These are phyloP conservation scores for Coemansia sp. DNA, from an alignment of 192 early-diverging fungal genomes.

Conservation along the genomic window DNA sequence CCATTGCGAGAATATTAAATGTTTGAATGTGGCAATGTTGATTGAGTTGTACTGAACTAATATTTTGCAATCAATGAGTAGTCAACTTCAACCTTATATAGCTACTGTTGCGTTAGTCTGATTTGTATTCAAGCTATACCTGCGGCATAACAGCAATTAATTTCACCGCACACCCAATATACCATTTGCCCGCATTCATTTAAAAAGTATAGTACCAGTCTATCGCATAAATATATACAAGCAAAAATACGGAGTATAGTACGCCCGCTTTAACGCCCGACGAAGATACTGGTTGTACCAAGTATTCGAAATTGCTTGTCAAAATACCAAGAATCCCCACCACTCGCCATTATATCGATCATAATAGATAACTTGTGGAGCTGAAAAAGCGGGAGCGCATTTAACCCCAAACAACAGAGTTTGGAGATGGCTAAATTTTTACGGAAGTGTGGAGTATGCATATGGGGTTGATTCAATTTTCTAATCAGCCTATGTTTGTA, in stretches of 20 bases:
- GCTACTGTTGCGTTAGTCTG: neutral
- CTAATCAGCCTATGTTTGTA: neutral
- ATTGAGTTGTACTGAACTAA: neutral
- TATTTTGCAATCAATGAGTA: neutral
- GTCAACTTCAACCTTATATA: neutral
- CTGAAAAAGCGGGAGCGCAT: neutral
- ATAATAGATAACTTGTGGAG: neutral
- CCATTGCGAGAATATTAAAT: conserved; percentile 7
- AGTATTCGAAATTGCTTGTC: neutral
- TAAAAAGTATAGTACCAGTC: neutral
- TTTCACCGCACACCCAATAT: neutral
- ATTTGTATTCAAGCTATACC: neutral
- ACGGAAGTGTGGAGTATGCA: neutral
- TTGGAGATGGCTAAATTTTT: neutral
- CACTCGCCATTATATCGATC: neutral
- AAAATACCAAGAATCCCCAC: neutral
- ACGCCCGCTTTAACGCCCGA: neutral
- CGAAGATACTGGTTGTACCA: neutral
- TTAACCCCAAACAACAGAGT: neutral
- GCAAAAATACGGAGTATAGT: neutral
- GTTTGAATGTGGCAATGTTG: neutral
- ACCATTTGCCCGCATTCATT: neutral
- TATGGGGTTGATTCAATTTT: neutral
- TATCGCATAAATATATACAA: neutral
- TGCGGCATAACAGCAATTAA: neutral